Base-by-base conservation (phyloP, 768 basidiomycete species). In the Mycena haematopus region DNA sequence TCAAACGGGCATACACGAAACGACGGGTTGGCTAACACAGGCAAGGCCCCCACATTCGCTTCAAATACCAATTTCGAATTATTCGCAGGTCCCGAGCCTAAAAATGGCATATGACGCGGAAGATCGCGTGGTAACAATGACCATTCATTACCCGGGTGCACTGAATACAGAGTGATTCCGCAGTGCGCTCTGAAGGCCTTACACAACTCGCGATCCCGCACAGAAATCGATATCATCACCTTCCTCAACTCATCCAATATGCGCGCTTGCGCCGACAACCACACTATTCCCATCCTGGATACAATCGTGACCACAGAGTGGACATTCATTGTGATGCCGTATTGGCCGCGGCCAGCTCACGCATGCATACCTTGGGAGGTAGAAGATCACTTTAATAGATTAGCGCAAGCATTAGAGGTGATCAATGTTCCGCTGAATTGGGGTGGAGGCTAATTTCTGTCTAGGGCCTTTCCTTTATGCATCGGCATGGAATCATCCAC, bases 71-170 rank as follows among this genome's bases (percentile, higher is more conserved):
- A 47, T 45, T 45, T 50, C 27, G 24, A 33, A 13, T 42, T 9
- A 9, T 25, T 29, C 21, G 27, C 45, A 63, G 65, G 36, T 31
- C 17, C 57, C 65, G 11, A 66, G 46, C 38, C 51, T 67, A 54
- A 67, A 67, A 58, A 67, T 67, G 66, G 66, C 66, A 10, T 67
- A 67, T 36, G 66, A 67, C 38, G n/a, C 52, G 6, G 44, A 64
- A 31, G 66, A 67, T 40, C 62, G 66, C 0, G 59, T 67, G 56
- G 66, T 67, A 54, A 36, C 13, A 15, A 22, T 3, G 7, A n/a
- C n/a, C n/a, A 31, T 33, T 17, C 24, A 22, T 38, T 22, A n/a
- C 13, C 25, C 17, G n/a, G 29, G 11, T 47, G 35, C 52, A 21
- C 27, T 56, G 29, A 49, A 22, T 45, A 14, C 49, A 2, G 7